Base-by-base conservation (phyloP, 1,139 yeast genomes). In the Blastobotrys ciferrii region DNA sequence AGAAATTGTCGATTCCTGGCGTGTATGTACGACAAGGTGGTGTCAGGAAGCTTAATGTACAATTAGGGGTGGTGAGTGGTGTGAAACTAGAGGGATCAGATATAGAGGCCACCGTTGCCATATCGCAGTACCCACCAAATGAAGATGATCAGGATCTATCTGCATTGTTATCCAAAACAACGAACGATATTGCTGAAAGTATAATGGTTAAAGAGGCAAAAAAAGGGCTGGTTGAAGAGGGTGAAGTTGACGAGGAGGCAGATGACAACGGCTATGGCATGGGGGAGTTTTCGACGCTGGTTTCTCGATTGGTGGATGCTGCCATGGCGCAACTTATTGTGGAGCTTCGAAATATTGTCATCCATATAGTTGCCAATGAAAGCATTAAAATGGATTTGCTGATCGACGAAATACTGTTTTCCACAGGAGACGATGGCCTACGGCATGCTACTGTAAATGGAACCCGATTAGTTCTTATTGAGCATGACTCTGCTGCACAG, bases 1-100 rank as follows among this genome's bases (percentile, higher is more conserved):
- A 84, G 39, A 83, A 82, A 52, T 74, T 87, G 32, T 67, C 54
- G 6, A 39, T 86, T 1, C 94, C 95, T 0, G 89, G 92, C 1
- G 66, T 83, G 44, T 76, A 73, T 54, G 65, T 87, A 6, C 68
- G 91, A 32, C 76, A 76, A 58, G 96, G 95, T 0, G 72, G 70
- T 42, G 72, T 87, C 2, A 76, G 76, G 6, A 71, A 70, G 28
- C 68, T 87, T 46, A 80, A 77, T 42, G 66, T 80, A 3, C 67
- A 72, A 46, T 65, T 81, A 23, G 74, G 74, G 1, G 81, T 82
- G 41, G 72, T 77, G 55, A 88, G 82, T 14, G 95, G 94, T 5
- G 82, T 87, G 17, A 75, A 71, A 47, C 70, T 87, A 2, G 79
- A 76, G 20, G 85, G 84, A 6, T 66, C 68, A 6, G 83, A 81